phyloP scores from a whole-genome alignment of 805 yeast genomes.

The Candida parachauliodes region DNA sequence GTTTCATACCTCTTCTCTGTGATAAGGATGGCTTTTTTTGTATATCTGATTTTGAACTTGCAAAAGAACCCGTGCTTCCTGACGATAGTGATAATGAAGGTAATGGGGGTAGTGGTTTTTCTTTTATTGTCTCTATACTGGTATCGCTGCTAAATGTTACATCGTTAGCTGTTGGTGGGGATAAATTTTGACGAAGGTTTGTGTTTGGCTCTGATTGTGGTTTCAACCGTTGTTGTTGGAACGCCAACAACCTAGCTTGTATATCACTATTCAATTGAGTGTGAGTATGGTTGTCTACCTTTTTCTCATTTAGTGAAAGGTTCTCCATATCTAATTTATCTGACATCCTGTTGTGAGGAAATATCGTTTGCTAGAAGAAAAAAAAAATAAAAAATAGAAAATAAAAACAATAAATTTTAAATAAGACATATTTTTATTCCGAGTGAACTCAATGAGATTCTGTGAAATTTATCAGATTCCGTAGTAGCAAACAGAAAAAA shows the following conservation, averaged over 20 bases:
- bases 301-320: neutral
- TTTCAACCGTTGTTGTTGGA: conserved; percentile 68
- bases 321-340: conserved; percentile 1
- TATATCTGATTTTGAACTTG: conserved; percentile 11
- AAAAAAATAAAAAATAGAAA: neutral
- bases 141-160: conserved; percentile 3
- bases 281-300: conserved; percentile 8
- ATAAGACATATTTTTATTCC: too few species aligned
- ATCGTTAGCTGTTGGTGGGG: neutral
- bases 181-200: neutral
- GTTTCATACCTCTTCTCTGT: conserved; percentile 53
- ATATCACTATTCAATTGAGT: conserved; percentile 59
- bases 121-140: conserved; percentile 4
- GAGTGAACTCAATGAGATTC: too few species aligned
- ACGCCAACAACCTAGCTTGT: conserved; percentile 83
- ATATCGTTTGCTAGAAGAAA: conserved; percentile 1
- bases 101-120: conserved; percentile 27
- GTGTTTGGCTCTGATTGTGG: conserved; percentile 12
- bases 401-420: neutral
- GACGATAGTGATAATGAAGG: conserved; percentile 12
- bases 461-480: too few species aligned
- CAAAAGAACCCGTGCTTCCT: neutral
- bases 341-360: conserved; percentile 1
- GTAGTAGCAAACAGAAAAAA: neutral
- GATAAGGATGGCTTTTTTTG: conserved; percentile 44